A percentile compares a stretch with the other conserved stretches of the same genome.
Conservation (phyloP, 352 stramenopile species). For the Aphanomyces astaci region DNA sequence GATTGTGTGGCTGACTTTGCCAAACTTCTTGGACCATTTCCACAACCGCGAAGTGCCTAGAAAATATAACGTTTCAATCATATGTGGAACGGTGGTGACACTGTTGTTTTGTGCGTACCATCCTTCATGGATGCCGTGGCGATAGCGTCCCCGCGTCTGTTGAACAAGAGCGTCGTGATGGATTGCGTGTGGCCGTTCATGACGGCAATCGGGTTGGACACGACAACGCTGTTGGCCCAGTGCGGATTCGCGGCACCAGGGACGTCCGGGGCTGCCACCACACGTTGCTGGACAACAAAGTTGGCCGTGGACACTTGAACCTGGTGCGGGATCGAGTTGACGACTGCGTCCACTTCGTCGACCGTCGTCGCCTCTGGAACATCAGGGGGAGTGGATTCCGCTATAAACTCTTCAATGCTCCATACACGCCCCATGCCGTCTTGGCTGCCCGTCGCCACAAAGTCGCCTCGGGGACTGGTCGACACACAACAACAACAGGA, state of each 20-base stretch:
- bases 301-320: conserved; percentile 3
- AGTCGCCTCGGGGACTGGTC: conserved; percentile 72
- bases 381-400: conserved; percentile 12
- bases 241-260: conserved; percentile 43
- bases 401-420: conserved; percentile 54
- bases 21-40: conserved; percentile 49
- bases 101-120: conserved; percentile 35
- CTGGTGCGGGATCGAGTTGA: conserved; percentile 14
- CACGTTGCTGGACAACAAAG: background rate
- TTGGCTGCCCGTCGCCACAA: conserved; percentile 88
- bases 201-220: conserved; percentile 39
- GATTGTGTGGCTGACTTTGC: conserved; percentile 39
- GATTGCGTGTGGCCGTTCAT: conserved; percentile 86
- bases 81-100: background rate
- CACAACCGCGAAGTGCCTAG: conserved; percentile 44
- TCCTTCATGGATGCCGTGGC: conserved; percentile 93
- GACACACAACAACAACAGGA: conserved; percentile 8
- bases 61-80: background rate
- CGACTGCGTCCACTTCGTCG: conserved; percentile 25
- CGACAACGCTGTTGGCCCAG: conserved; percentile 37
- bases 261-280: background rate
- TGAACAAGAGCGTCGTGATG: conserved; percentile 94
- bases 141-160: conserved; percentile 81
- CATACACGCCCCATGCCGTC: conserved; percentile 90
- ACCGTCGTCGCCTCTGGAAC: background rate